Evolutionary conservation across 495 filamentous ascomycete species (phyloP).

Genomic region (Xylaria curta): DNA sequence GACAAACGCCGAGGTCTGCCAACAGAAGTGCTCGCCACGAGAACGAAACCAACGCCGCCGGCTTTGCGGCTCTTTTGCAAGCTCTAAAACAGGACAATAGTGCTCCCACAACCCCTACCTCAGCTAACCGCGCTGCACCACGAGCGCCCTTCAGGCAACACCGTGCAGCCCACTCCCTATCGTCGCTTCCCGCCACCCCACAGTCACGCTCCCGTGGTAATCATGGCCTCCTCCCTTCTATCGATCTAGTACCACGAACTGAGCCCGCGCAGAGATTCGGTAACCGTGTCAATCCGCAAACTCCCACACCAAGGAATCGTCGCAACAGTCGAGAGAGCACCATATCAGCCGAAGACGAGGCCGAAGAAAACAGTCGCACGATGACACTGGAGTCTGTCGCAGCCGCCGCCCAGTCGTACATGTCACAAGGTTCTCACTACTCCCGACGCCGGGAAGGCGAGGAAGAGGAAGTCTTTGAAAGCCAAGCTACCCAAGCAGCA

Average conservation of each 20-base stretch:
- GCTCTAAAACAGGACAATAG: conserved; percentile 77
- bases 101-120: conserved; percentile 62
- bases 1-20: conserved; percentile 54
- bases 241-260: conserved; percentile 63
- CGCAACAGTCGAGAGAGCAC: conserved; percentile 84
- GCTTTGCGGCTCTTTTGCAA: conserved; percentile 79
- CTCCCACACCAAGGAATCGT: conserved; percentile 41
- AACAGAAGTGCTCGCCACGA: conserved; percentile 47
- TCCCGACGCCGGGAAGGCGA: conserved; percentile 41
- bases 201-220: conserved; percentile 52
- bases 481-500: conserved; percentile 60
- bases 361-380: conserved; percentile 59
- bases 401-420: conserved; percentile 51
- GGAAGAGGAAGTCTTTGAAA: conserved; percentile 52
- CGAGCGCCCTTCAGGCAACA: conserved; percentile 63
- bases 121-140: conserved; percentile 46
- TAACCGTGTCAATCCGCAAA: conserved; percentile 36
- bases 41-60: conserved; percentile 51
- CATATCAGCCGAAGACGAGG: conserved; percentile 81
- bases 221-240: conserved; percentile 57
- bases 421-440: conserved; percentile 46
- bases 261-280: conserved; percentile 52
- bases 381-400: conserved; percentile 60
- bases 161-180: conserved; percentile 75
- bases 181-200: conserved; percentile 82